Base-by-base conservation (phyloP, 1,139 yeast species). In the Yamadazyma kanchanaburiensis region DNA sequence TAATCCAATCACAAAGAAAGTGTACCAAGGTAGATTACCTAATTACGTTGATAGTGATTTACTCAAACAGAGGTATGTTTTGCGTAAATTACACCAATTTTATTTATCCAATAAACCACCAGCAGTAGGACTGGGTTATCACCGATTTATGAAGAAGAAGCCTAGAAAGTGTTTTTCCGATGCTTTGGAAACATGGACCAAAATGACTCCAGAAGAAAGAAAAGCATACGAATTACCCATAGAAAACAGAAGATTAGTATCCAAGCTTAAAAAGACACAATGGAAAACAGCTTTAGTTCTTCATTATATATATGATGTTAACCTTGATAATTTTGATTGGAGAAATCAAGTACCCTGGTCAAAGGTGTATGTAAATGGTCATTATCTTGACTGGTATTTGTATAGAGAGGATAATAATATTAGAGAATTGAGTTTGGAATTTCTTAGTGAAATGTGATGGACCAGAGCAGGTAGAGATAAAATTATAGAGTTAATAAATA, bases 271-370 rank as follows among this genome's bases (percentile, higher is more conserved):
- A 10, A 28, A 12, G 10, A 17, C 12, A 10, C 21, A 15, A 4
- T 32, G 36, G 30, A 26, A 30, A 17, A 14, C 28, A 11, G 21
- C 25, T 8, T 22, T 32, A 16, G 29, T 28, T 2, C 22, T 35
- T 4, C 24, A 35, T 12, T 35, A 35, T 24, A 30, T 35, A 5
- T 32, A 30, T 23, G 38, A 35, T 17, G 32, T 26, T 7, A 26
- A 30, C n/a, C 12, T 15, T 4, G 4, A 22, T 3, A 25, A 24
- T 8, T 28, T 30, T 14, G 39, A 35, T 12, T 38, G 41, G 41
- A 29, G 38, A 22, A 8, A 8, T 3, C 20, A 22, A 5, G 22
- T 29, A 8, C 25, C 22, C 18, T 24, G 22, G 27, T 16, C 22
- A 5, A 25, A 25, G n/a, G 14, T 26, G 11, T 38, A 38, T 16